Evolutionary conservation across 2,329 filamentous ascomycete species (phyloP).

Genomic region (Xylaria sp.): DNA sequence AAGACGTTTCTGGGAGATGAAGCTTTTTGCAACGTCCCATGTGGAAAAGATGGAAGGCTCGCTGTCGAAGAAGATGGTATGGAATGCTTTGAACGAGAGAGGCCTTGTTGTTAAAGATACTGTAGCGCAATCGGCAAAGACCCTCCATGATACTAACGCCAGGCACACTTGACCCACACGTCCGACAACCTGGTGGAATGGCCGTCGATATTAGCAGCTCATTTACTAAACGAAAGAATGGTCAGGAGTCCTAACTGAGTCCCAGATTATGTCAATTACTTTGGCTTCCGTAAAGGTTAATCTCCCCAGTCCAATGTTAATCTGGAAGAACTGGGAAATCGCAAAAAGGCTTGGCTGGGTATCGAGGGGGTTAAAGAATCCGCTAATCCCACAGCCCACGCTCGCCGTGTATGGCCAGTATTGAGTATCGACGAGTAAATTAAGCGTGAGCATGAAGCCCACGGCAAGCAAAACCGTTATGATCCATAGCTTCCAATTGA

Average conservation of each 20-base stretch:
- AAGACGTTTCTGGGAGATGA: conserved; percentile 25
- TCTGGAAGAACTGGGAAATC: conserved; percentile 3
- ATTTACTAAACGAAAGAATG: neutral
- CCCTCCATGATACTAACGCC: conserved; percentile 37
- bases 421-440: too few species aligned
- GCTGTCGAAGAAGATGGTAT: conserved; percentile 31
- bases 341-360: neutral
- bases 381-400: neutral
- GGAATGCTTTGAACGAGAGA: conserved; percentile 38
- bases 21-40: conserved; percentile 25
- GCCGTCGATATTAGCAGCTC: too few species aligned
- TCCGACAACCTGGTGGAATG: conserved; percentile 40
- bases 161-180: conserved; percentile 38
- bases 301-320: conserved; percentile 1
- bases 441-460: too few species aligned
- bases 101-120: conserved; percentile 34
- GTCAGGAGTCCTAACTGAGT: neutral
- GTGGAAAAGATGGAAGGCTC: conserved; percentile 33
- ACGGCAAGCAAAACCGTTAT: too few species aligned
- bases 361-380: neutral
- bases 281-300: conserved; percentile 10
- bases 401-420: too few species aligned
- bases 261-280: conserved; percentile 1
- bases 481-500: too few species aligned
- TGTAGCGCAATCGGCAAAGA: conserved; percentile 36